phyloP scores from a whole-genome alignment of 2,329 filamentous ascomycete species.

The Phialemonium atrogriseum region DNA sequence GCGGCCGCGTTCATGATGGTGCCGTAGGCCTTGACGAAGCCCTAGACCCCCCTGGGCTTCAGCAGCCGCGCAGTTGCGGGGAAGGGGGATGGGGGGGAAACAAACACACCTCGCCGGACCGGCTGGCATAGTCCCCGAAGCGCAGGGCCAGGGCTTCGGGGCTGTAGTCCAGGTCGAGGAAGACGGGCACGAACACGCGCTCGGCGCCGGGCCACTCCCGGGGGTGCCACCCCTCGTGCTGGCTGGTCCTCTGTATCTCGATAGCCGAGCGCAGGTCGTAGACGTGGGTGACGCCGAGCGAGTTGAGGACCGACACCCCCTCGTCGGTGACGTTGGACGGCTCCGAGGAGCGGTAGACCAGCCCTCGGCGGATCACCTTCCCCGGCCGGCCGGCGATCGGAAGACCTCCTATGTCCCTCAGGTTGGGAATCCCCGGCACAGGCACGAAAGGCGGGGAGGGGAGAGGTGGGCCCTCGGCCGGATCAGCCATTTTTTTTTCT shows the following conservation, averaged over 20 bases:
- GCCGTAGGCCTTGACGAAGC: conserved; percentile 56
- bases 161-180: conserved; percentile 49
- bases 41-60: conserved; percentile 28
- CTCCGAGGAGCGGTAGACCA: conserved; percentile 63
- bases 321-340: conserved; percentile 47
- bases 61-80: no score
- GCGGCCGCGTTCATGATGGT: conserved; percentile 50
- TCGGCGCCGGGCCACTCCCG: conserved; percentile 41
- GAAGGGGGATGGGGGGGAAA: no score
- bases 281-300: conserved; percentile 52
- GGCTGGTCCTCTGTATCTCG: conserved; percentile 43
- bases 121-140: conserved; percentile 49
- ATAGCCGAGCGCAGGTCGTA: conserved; percentile 60
- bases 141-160: conserved; percentile 55
- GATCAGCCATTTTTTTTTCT: no score
- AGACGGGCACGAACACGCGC: conserved; percentile 57
- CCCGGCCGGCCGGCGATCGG: conserved; percentile 25
- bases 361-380: conserved; percentile 37
- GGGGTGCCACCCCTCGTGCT: conserved; percentile 22
- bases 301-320: conserved; percentile 42
- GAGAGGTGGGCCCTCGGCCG: no score
- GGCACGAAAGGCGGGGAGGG: conserved; percentile 38
- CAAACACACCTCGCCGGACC: conserved; percentile 33
- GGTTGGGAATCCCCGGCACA: conserved; percentile 55
- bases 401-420: conserved; percentile 60